These are phyloP conservation scores for Elsinoe arachidis DNA, from an alignment of 2,329 filamentous ascomycete genomes.

Conservation along the genomic window DNA sequence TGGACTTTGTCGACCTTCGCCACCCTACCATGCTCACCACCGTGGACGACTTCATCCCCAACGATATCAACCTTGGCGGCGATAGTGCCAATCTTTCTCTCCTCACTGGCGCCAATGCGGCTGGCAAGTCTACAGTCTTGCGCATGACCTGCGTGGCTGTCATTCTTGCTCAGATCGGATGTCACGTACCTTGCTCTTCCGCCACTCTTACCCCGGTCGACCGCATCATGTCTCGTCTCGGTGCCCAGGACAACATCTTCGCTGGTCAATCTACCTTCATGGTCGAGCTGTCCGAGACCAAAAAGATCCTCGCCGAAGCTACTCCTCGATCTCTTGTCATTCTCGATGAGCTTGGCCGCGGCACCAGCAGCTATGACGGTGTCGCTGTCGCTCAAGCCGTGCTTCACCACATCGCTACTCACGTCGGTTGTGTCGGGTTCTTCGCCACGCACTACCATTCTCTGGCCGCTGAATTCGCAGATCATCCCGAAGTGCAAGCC, in stretches of 20 bases:
- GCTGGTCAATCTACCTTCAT: conserved; percentile 97
- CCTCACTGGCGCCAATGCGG: conserved; percentile 91
- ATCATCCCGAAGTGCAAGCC: conserved; percentile 77
- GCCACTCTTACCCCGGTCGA: conserved; percentile 85
- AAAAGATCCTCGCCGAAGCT: conserved; percentile 93
- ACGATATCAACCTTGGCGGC: conserved; percentile 82
- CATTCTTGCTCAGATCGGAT: conserved; percentile 95
- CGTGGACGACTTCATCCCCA: conserved; percentile 91
- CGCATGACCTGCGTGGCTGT: conserved; percentile 96
- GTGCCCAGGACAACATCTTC: conserved; percentile 98
- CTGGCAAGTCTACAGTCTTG: conserved; percentile 91
- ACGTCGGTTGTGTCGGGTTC: conserved; percentile 89
- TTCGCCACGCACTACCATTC: conserved; percentile 98
- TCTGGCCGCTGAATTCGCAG: conserved; percentile 79
- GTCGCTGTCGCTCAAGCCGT: conserved; percentile 95
- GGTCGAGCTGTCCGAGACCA: conserved; percentile 92
- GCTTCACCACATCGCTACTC: conserved; percentile 87
- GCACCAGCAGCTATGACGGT: conserved; percentile 91
- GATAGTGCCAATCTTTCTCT: conserved; percentile 74
- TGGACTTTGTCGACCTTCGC: conserved; percentile 87
- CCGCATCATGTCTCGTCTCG: conserved; percentile 96
- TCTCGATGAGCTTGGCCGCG: conserved; percentile 88
- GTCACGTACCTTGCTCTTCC: conserved; percentile 74
- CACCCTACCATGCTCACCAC: conserved; percentile 91
- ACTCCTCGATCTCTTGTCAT: conserved; percentile 92